phyloP scores from a whole-genome alignment of 495 filamentous ascomycete genomes.

The Penicillium subrubescens region DNA sequence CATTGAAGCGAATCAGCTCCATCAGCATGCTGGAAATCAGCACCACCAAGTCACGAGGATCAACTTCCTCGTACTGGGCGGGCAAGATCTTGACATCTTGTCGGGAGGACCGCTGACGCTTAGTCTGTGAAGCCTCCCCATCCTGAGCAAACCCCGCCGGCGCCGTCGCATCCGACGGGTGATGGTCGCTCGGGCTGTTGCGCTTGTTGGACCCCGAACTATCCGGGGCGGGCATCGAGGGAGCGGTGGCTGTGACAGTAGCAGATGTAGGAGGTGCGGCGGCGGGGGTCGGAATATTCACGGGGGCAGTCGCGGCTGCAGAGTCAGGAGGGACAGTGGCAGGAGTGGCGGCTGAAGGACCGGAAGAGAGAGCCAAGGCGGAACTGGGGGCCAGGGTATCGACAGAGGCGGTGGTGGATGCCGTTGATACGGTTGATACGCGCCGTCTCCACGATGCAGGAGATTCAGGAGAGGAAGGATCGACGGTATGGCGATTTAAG shows the following conservation, averaged over 20 bases:
- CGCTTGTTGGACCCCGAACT: conserved; percentile 46
- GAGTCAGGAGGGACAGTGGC: conserved; percentile 20
- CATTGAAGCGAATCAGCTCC: conserved; percentile 91
- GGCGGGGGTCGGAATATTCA: conserved; percentile 10
- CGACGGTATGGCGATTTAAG: conserved; percentile 47
- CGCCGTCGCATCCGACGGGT: conserved; percentile 32
- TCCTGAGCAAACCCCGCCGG: conserved; percentile 49
- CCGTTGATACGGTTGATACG: conserved; percentile 37
- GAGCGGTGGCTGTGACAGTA: conserved; percentile 24
- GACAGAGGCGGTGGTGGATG: conserved; percentile 37
- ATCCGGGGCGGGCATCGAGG: conserved; percentile 41
- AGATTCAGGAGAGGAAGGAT: conserved; percentile 40
- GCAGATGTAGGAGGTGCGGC: conserved; percentile 22
- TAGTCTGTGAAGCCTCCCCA: conserved; percentile 52
- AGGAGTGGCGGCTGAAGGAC: conserved; percentile 24
- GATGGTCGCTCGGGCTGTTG: conserved; percentile 38
- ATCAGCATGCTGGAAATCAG: conserved; percentile 94
- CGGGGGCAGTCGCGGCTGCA: conserved; percentile 25
- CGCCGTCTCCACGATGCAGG: conserved; percentile 42
- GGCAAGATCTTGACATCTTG: conserved; percentile 73
- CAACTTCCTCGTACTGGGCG: conserved; percentile 72
- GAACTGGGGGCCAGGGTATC: conserved; percentile 19
- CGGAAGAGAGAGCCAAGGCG: conserved; percentile 26
- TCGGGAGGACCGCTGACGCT: conserved; percentile 55
- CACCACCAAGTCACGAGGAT: conserved; percentile 80